Evolutionary conservation across 805 yeast species (phyloP).

Genomic region (Kodamaea laetipori): DNA sequence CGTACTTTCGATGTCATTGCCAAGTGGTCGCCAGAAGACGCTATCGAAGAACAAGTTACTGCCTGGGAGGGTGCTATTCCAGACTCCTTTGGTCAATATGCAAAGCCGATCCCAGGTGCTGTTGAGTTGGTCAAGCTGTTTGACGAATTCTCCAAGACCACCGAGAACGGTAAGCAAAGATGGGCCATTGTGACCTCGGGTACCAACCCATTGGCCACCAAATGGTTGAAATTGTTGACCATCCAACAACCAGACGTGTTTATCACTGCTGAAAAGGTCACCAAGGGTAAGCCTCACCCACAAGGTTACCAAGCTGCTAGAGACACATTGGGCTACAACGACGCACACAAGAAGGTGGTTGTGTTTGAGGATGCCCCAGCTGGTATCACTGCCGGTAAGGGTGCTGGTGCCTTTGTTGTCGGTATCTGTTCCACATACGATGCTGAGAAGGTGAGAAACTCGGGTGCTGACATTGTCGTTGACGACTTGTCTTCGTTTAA

Average conservation of each 20-base stretch:
- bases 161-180: constrained; percentile 49
- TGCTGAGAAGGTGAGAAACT: constrained; percentile 63
- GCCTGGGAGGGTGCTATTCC: constrained; percentile 71
- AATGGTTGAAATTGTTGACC: constrained; percentile 71
- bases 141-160: constrained; percentile 48
- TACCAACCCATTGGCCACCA: constrained; percentile 70
- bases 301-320: constrained; percentile 73
- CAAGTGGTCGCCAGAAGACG: constrained; percentile 74
- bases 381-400: constrained; percentile 81
- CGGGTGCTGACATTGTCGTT: constrained; percentile 83
- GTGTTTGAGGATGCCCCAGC: constrained; percentile 92
- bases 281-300: constrained; percentile 83
- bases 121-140: constrained; percentile 59
- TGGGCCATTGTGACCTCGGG: constrained; percentile 93
- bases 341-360: constrained; percentile 44
- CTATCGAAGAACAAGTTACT: constrained; percentile 63
- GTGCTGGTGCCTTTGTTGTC: constrained; percentile 78
- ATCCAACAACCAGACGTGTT: constrained; percentile 69
- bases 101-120: constrained; percentile 77
- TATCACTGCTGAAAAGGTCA: constrained; percentile 80
- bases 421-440: constrained; percentile 83
- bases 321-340: constrained; percentile 44
- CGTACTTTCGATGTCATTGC: constrained; percentile 79
- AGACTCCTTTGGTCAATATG: constrained; percentile 68
- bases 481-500: constrained; percentile 66